These are phyloP conservation scores for Noccaea caerulescens DNA, from an alignment of 345 rosid genomes.

Conservation along the genomic window DNA sequence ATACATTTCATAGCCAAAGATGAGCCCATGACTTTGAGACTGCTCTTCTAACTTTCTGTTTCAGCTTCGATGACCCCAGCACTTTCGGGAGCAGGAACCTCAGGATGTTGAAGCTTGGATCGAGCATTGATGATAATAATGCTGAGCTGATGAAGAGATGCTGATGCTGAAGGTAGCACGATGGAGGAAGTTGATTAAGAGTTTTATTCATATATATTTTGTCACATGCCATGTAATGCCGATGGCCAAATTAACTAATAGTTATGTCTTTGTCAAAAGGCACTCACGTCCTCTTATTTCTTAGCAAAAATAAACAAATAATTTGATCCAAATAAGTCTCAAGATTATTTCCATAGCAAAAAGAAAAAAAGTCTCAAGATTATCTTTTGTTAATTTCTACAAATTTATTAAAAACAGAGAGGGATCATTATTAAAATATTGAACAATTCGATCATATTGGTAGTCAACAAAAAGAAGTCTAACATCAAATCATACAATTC, in stretches of 20 bases:
- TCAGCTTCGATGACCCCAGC: conserved; percentile 90
- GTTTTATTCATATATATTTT: not conserved
- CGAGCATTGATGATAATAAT: conserved; percentile 72
- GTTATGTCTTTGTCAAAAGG: conserved; percentile 4
- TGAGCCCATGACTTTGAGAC: conserved; percentile 54
- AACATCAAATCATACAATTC: conserved; percentile 39
- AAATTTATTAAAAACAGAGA: not conserved
- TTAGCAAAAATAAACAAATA: not conserved
- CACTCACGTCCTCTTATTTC: conserved; percentile 7
- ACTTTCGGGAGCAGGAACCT: conserved; percentile 84
- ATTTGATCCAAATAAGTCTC: not conserved
- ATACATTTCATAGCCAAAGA: not conserved
- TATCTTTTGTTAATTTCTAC: not conserved
- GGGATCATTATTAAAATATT: not conserved
- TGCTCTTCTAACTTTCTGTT: conserved; percentile 74
- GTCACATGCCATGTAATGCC: conserved; percentile 11
- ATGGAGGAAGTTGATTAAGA: conserved; percentile 87
- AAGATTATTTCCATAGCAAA: not conserved
- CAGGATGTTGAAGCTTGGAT: conserved; percentile 78
- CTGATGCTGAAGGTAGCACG: conserved; percentile 86
- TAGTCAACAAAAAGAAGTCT: conserved; percentile 34
- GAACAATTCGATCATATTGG: conserved; percentile 1
- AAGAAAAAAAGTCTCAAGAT: not conserved
- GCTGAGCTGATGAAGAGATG: conserved; percentile 68
- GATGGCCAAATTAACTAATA: not conserved